phyloP scores from a whole-genome alignment of 1,139 yeast genomes.

The Yamadazyma jaroonii region DNA sequence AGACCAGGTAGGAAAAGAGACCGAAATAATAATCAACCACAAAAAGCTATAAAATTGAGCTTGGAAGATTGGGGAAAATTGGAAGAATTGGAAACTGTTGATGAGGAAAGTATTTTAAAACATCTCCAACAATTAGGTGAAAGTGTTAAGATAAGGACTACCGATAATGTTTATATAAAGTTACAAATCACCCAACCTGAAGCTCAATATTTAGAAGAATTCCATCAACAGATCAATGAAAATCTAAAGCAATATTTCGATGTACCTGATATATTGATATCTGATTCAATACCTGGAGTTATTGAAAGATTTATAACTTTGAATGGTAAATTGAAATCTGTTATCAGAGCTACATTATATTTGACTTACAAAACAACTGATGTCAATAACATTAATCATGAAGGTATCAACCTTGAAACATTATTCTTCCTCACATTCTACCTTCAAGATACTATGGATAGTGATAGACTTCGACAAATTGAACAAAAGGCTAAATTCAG shows the following conservation, averaged over 20 bases:
- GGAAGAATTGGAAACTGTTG: background rate
- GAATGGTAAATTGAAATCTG: conserved; percentile 21
- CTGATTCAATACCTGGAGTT: conserved; percentile 22
- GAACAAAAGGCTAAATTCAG: conserved; percentile 19
- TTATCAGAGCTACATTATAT: conserved; percentile 23
- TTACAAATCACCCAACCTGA: conserved; percentile 27
- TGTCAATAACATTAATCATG: conserved; percentile 22
- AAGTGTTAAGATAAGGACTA: conserved; percentile 4
- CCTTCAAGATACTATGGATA: conserved; percentile 10
- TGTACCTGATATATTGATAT: conserved; percentile 20
- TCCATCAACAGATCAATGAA: conserved; percentile 9
- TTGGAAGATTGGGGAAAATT: background rate
- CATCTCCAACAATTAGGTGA: conserved; percentile 3
- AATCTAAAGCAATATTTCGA: conserved; percentile 17
- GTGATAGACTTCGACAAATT: conserved; percentile 11
- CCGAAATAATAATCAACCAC: background rate
- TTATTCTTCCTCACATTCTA: conserved; percentile 20
- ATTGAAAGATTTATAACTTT: conserved; percentile 28
- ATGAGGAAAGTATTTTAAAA: conserved; percentile 2
- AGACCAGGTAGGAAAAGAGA: conserved; percentile 1
- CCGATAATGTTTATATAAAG: conserved; percentile 13
- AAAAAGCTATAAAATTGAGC: background rate
- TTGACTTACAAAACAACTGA: conserved; percentile 21
- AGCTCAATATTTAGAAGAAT: conserved; percentile 21
- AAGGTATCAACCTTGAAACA: conserved; percentile 31